Percentiles rank a stretch among this genome's conserved stretches.
These are phyloP conservation scores for Botrytis deweyae DNA, from an alignment of 2,329 filamentous ascomycete species.

Conservation along the genomic window DNA sequence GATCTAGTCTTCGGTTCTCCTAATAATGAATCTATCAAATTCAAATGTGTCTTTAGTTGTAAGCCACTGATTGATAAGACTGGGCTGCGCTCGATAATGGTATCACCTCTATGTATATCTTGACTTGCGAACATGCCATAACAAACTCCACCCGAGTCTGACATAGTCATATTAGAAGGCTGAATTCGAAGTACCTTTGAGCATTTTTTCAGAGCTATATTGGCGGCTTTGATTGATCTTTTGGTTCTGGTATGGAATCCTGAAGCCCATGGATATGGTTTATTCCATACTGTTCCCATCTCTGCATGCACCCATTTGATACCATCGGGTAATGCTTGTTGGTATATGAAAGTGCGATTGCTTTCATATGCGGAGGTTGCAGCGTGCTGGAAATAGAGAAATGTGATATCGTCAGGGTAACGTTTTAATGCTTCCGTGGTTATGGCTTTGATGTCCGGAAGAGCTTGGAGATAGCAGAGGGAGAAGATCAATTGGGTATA, in stretches of 20 bases:
- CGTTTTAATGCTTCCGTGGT: background rate
- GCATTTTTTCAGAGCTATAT: background rate
- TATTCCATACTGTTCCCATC: background rate
- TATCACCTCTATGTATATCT: background rate
- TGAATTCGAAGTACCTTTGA: background rate
- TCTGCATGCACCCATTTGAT: background rate
- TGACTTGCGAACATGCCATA: conserved; percentile 20
- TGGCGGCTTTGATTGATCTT: background rate
- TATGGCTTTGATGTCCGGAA: background rate
- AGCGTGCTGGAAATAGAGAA: background rate
- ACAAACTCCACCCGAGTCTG: background rate
- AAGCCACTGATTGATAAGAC: no score
- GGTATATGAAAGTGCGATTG: background rate
- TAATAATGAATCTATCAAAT: no score
- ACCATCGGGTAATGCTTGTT: background rate
- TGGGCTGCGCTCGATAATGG: background rate
- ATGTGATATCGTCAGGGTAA: background rate
- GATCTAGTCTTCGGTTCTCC: background rate
- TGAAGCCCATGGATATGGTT: background rate
- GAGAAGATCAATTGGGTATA: background rate
- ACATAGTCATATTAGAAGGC: background rate
- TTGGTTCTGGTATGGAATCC: background rate
- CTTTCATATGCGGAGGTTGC: background rate
- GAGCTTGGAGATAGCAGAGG: background rate
- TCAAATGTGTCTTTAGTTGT: background rate